A percentile compares a stretch with the other conserved stretches of the same genome.
Conservation (phyloP, 805 yeast species). For the Candida insectorum region DNA sequence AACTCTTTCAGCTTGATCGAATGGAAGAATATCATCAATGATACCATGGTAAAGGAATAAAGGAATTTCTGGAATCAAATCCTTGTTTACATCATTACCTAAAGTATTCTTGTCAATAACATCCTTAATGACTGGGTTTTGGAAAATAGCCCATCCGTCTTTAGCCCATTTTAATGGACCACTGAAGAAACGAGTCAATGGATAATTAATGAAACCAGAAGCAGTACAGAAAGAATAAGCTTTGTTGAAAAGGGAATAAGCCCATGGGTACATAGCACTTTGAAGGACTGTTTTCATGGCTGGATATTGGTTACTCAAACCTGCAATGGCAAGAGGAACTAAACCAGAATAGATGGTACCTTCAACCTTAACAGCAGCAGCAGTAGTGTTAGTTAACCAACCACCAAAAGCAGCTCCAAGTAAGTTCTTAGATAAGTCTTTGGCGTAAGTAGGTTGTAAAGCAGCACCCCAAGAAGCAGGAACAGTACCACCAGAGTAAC, state of each 20-base stretch:
- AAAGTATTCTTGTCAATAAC: conserved; percentile 19
- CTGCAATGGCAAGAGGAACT: conserved; percentile 21
- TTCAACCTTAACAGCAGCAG: conserved; percentile 18
- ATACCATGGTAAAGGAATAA: conserved; percentile 19
- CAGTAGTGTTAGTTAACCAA: conserved; percentile 25
- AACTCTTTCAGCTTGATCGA: conserved; percentile 13
- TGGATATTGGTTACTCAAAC: conserved; percentile 26
- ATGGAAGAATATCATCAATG: conserved; percentile 20
- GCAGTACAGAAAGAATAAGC: conserved; percentile 3
- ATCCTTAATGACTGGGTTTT: conserved; percentile 9
- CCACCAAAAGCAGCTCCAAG: conserved; percentile 33
- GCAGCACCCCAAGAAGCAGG: conserved; percentile 34
- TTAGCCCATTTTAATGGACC: conserved; percentile 7
- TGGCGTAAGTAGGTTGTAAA: conserved; percentile 30
- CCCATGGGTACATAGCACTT: not conserved
- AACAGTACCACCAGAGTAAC: conserved; percentile 33
- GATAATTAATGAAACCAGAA: conserved; percentile 3
- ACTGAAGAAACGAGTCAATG: conserved; percentile 4
- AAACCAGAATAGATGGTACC: conserved; percentile 25
- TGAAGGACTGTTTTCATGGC: not conserved
- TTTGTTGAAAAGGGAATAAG: not conserved
- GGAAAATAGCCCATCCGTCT: conserved; percentile 11
- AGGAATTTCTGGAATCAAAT: conserved; percentile 18
- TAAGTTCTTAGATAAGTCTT: conserved; percentile 19
- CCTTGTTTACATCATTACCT: conserved; percentile 10